Evolutionary conservation across 2,329 filamentous ascomycete species (phyloP).

Genomic region (Stachybotrys echinatus): DNA sequence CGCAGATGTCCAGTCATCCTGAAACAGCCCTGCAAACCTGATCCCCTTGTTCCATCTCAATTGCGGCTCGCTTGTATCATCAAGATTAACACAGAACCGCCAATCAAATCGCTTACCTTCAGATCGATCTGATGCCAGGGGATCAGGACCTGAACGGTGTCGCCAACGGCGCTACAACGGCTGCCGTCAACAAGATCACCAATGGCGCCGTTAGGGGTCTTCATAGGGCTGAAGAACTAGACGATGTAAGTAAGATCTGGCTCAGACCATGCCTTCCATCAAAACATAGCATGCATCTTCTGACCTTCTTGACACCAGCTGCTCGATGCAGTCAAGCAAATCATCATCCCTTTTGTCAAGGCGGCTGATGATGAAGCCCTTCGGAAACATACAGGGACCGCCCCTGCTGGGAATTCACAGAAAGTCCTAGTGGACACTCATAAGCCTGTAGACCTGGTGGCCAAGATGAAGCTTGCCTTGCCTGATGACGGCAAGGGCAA

Average conservation of each 20-base stretch:
- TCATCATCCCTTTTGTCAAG: constrained; percentile 67
- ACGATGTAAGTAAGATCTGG: constrained; percentile 18
- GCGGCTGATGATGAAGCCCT: constrained; percentile 60
- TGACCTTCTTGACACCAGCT: constrained; percentile 42
- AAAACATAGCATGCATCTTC: no score
- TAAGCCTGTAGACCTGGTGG: constrained; percentile 50
- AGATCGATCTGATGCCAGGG: background rate
- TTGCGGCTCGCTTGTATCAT: no score
- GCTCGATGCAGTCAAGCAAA: constrained; percentile 58
- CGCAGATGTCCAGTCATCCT: background rate
- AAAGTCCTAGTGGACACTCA: constrained; percentile 61
- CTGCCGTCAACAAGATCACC: background rate
- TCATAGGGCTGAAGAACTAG: constrained; percentile 24
- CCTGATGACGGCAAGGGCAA: constrained; percentile 58
- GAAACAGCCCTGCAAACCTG: background rate
- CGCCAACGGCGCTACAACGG: constrained; percentile 6
- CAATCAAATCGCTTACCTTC: no score
- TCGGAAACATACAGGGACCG: constrained; percentile 45
- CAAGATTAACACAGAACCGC: no score
- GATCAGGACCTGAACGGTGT: background rate
- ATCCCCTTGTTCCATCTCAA: background rate
- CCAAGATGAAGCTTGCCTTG: constrained; percentile 53
- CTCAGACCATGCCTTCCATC: background rate
- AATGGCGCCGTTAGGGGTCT: constrained; percentile 12
- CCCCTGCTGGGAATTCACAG: constrained; percentile 31